Conservation (phyloP, 768 basidiomycete genomes). For the Lactarius trivialis region DNA sequence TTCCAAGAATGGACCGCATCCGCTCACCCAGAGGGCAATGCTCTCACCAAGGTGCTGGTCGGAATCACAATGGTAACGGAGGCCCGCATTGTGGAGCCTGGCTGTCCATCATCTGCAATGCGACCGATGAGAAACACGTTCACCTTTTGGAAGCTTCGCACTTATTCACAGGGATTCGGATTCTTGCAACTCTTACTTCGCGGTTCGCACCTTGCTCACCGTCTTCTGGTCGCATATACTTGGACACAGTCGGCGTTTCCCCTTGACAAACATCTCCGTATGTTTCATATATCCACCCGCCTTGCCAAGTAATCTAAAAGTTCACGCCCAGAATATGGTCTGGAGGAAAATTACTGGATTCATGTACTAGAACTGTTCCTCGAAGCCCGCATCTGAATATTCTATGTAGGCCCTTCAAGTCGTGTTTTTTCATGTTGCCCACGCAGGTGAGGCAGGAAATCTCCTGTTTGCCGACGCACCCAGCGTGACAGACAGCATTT, state of each 20-base stretch:
- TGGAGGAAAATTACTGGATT: slow-evolving; percentile 17
- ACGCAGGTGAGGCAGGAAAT: slow-evolving; percentile 3
- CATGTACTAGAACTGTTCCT: slow-evolving; percentile 18
- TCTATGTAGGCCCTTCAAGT: not conserved
- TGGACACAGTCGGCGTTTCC: not conserved
- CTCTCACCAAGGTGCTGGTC: not conserved
- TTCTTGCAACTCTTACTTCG: not conserved
- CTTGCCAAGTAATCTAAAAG: not conserved
- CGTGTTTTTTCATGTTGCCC: not conserved
- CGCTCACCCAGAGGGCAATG: not conserved
- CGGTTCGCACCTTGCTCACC: not conserved
- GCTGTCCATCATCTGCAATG: not conserved
- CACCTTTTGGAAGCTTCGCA: not conserved
- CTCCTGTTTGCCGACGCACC: not conserved
- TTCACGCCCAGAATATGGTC: not conserved
- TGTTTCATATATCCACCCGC: not conserved
- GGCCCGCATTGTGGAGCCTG: not conserved
- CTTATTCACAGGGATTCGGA: not conserved
- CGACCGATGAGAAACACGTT: not conserved
- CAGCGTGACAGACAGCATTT: not conserved
- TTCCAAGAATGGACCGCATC: not conserved
- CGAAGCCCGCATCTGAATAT: not conserved
- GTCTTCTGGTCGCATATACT: not conserved
- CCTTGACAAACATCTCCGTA: not conserved
- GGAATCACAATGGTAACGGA: not conserved